Evolutionary conservation across 805 yeast genomes (phyloP).

Genomic region (Starmera dryadoides): DNA sequence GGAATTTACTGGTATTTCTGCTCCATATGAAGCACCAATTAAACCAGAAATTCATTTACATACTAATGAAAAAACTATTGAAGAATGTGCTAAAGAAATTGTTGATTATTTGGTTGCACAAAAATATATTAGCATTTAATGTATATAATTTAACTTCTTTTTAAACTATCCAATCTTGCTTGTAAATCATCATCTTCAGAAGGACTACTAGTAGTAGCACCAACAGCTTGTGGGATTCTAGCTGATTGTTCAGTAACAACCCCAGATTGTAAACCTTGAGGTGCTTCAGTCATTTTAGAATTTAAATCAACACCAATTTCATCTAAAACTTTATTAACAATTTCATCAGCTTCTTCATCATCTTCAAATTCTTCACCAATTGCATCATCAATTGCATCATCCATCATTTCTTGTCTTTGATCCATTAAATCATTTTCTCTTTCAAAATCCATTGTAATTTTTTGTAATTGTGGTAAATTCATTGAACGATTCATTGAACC

Average conservation of each 20-base stretch:
- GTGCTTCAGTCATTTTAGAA: slow-evolving; percentile 38
- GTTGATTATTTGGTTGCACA: slow-evolving; percentile 56
- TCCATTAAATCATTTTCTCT: slow-evolving; percentile 94
- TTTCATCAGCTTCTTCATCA: slow-evolving; percentile 86
- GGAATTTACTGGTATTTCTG: slow-evolving; percentile 92
- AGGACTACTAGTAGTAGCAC: slow-evolving; percentile 27
- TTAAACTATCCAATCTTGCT: slow-evolving; percentile 79
- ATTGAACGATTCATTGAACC: slow-evolving; percentile 83
- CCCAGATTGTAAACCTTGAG: slow-evolving; percentile 25
- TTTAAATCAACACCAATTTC: slow-evolving; percentile 89
- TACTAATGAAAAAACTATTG: slow-evolving; percentile 65
- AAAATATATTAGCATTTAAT: slow-evolving; percentile 19
- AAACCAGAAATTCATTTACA: slow-evolving; percentile 75
- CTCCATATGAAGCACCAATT: slow-evolving; percentile 93
- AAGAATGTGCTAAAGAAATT: slow-evolving; percentile 73
- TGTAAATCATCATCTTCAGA: slow-evolving; percentile 77
- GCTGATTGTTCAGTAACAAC: slow-evolving; percentile 20
- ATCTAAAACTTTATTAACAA: slow-evolving; percentile 85
- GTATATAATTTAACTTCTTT: slow-evolving; percentile 33
- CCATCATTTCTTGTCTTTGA: slow-evolving; percentile 98
- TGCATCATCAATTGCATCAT: slow-evolving; percentile 94
- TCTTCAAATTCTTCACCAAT: slow-evolving; percentile 88
- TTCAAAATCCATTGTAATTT: slow-evolving; percentile 93
- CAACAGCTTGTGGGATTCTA: slow-evolving; percentile 50
- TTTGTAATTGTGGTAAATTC: slow-evolving; percentile 84